These are phyloP conservation scores for Cordyceps cicadae DNA, from an alignment of 2,329 filamentous ascomycete species.

Conservation along the genomic window DNA sequence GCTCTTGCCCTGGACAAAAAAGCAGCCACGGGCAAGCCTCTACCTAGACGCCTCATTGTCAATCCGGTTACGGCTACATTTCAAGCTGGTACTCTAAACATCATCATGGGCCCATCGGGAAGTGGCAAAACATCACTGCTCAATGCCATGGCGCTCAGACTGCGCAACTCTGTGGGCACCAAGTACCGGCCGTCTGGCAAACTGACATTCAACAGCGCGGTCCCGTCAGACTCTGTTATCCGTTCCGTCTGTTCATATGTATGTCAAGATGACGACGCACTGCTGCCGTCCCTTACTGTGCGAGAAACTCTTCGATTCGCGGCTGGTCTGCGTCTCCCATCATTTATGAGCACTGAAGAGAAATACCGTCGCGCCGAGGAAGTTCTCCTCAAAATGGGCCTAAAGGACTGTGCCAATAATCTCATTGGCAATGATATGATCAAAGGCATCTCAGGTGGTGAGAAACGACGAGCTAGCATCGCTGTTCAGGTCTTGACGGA, in stretches of 20 bases:
- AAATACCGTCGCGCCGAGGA: conserved; percentile 63
- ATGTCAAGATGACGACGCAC: conserved; percentile 68
- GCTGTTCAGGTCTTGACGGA: conserved; percentile 71
- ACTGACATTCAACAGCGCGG: conserved; percentile 61
- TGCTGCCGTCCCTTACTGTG: conserved; percentile 66
- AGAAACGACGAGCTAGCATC: conserved; percentile 70
- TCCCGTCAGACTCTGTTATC: conserved; percentile 60
- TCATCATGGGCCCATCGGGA: conserved; percentile 74
- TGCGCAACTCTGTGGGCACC: conserved; percentile 54
- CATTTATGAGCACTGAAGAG: conserved; percentile 60
- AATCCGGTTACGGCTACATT: conserved; percentile 60
- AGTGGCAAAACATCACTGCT: conserved; percentile 69
- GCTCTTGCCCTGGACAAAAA: conserved; percentile 57
- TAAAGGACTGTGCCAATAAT: conserved; percentile 72
- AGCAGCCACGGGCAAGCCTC: conserved; percentile 40
- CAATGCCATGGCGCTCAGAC: conserved; percentile 61
- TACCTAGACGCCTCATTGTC: conserved; percentile 52
- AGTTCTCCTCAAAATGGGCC: conserved; percentile 63
- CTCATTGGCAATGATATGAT: conserved; percentile 62
- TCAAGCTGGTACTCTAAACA: conserved; percentile 58
- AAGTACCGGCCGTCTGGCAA: conserved; percentile 53
- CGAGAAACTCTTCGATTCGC: conserved; percentile 65
- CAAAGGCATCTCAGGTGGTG: conserved; percentile 72
- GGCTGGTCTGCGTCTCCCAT: conserved; percentile 61
- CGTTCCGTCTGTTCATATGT: conserved; percentile 68